phyloP scores from a whole-genome alignment of 139 green algal species.

The Raphidocelis subcapitata region DNA sequence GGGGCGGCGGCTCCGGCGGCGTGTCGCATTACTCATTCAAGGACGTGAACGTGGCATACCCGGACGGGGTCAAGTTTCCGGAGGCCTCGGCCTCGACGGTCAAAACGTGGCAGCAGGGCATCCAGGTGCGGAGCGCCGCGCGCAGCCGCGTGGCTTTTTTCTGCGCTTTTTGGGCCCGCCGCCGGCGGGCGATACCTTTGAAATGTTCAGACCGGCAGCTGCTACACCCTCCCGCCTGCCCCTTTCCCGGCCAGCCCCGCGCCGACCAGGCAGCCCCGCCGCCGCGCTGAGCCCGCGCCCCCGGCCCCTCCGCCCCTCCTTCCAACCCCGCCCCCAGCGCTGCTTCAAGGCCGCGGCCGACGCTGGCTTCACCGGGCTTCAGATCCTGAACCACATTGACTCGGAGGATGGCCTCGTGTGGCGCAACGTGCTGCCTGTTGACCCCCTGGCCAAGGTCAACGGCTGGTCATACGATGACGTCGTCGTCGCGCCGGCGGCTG shows the following conservation, averaged over 20 bases:
- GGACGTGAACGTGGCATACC: neutral
- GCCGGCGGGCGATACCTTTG: no score
- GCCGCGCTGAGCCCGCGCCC: no score
- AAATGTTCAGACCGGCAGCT: no score
- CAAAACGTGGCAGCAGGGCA: constrained; percentile 8
- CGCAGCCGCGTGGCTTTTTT: no score
- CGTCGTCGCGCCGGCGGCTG: constrained; percentile 10
- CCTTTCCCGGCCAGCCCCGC: no score
- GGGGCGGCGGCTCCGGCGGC: neutral
- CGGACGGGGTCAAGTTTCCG: neutral
- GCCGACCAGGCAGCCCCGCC: no score
- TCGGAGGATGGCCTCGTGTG: neutral
- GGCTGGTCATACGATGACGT: constrained; percentile 30
- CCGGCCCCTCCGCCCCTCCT: no score
- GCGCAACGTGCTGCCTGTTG: constrained; percentile 24
- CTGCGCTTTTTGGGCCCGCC: no score
- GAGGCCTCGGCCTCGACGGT: neutral
- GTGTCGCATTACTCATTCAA: constrained; percentile 17
- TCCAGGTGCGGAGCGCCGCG: constrained; percentile 26
- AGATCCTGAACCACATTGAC: constrained; percentile 34
- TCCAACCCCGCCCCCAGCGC: neutral
- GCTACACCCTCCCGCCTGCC: no score
- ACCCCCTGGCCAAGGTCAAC: constrained; percentile 8
- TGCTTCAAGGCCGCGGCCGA: constrained; percentile 17
- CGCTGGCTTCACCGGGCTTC: constrained; percentile 17